Evolutionary conservation across 805 yeast genomes (phyloP).

Genomic region (Kodamaea kaohsiungensis): DNA sequence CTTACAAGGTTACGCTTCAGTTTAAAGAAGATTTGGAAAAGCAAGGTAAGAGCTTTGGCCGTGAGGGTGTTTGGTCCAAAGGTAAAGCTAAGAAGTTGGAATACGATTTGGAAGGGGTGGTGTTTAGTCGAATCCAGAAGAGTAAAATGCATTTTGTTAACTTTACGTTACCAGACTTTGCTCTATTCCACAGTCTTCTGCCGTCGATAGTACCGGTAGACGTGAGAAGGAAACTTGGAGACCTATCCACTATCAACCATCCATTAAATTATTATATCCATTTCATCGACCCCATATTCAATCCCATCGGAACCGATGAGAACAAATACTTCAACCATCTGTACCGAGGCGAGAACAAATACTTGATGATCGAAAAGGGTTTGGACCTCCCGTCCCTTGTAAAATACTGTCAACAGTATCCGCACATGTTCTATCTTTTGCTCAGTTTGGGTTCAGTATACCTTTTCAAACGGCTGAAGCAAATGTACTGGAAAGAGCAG

Average conservation of each 20-base stretch:
- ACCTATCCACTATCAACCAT: conserved; percentile 17
- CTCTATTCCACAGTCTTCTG: conserved; percentile 16
- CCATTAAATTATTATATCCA: conserved; percentile 27
- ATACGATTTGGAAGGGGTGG: conserved; percentile 13
- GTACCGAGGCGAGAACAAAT: conserved; percentile 7
- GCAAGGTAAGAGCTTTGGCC: conserved; percentile 26
- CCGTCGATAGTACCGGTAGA: conserved; percentile 26
- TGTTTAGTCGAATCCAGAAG: conserved; percentile 18
- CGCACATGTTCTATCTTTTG: conserved; percentile 24
- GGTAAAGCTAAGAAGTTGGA: conserved; percentile 10
- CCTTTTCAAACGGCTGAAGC: conserved; percentile 18
- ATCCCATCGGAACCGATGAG: conserved; percentile 22
- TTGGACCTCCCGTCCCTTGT: conserved; percentile 22
- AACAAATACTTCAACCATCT: conserved; percentile 11
- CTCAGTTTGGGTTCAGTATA: conserved; percentile 28
- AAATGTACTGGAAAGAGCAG: conserved; percentile 19
- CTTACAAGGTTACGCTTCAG: conserved; percentile 22
- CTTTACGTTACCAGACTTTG: conserved; percentile 17
- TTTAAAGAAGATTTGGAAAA: conserved; percentile 28
- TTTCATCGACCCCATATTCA: conserved; percentile 28
- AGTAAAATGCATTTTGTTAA: conserved; percentile 20
- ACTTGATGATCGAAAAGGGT: conserved; percentile 24
- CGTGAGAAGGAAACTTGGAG: conserved; percentile 12
- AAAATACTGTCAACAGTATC: conserved; percentile 25
- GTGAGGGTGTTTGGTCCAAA: conserved; percentile 31